Base-by-base conservation (phyloP, 1,139 yeast genomes). In the Protomyces macrosporus region DNA sequence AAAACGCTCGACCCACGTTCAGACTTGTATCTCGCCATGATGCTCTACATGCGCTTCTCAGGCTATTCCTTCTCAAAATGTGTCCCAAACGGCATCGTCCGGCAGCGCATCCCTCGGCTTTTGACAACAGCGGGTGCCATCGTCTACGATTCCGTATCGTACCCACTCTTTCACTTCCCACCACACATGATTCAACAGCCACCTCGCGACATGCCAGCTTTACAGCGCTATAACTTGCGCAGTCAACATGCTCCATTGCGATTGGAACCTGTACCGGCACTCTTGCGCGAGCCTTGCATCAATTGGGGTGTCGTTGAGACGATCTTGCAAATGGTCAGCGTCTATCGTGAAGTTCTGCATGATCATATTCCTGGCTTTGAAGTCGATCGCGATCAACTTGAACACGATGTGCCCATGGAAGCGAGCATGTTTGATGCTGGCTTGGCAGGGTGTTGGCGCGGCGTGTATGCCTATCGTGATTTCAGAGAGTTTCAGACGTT, bases 301-400 rank as follows among this genome's bases (percentile, higher is more conserved):
- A 58, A 58, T 58, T 58, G 62, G 62, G 62, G 62, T 10, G 62
- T 58, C 4, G 62, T 58, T 10, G 62, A 58, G 39, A 58, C 62
- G 3, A 58, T 58, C n/a, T 42, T 51, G n/a, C 53, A 55, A 6
- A 32, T 58, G 52, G 45, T 58, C 14, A 51, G 53, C 14, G 36
- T 58, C 37, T 58, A 58, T 34, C 45, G 37, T 5, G 45, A 58
- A 32, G 40, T 42, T 14, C 16, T 58, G 52, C 56, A 51, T 7
- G 62, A 51, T 12, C 52, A 39, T 10, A 58, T 58, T 9, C 62
- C 62, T 2, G 48, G 56, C n/a, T 58, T 58, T 12, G 54, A 23
- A 34, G 35, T 40, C 35, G 14, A 48, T 14, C 55, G 54, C 42
- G 56, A 58, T 36, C 39, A 51, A 12, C 40, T 36, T 12, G 62